Percentiles rank a stretch among this genome's conserved stretches.
These are phyloP conservation scores for Oryza meridionalis DNA, from an alignment of 176 grass and related monocot genomes.

Conservation along the genomic window DNA sequence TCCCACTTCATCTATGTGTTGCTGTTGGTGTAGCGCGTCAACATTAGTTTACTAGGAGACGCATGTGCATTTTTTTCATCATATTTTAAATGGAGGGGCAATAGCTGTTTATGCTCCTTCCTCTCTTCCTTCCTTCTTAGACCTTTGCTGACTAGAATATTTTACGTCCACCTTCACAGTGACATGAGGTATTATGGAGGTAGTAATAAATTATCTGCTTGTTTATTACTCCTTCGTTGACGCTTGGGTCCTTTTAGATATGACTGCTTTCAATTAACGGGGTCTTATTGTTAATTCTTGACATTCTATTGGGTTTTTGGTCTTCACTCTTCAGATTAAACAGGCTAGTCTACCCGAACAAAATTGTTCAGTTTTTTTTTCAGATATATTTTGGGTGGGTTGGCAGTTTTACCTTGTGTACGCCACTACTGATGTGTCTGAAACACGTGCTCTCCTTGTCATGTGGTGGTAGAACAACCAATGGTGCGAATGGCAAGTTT, in stretches of 20 bases:
- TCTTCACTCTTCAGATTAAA: background rate
- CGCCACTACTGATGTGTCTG: too few species aligned
- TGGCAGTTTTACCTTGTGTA: too few species aligned
- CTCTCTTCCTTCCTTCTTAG: background rate
- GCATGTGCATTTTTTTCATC: background rate
- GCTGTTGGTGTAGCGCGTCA: background rate
- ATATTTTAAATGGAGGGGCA: background rate
- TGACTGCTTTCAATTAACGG: constrained; percentile 2
- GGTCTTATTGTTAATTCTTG: background rate
- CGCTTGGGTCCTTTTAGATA: constrained; percentile 16
- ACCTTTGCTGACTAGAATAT: background rate
- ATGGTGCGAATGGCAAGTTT: constrained; percentile 4
- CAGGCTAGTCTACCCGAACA: background rate
- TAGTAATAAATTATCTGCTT: background rate
- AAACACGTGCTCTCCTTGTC: too few species aligned
- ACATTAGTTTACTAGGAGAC: background rate
- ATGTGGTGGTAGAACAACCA: background rate
- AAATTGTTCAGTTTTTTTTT: background rate
- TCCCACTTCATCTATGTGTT: background rate
- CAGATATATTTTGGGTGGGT: constrained; percentile 16
- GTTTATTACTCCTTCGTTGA: background rate
- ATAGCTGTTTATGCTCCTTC: background rate
- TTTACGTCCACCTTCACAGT: background rate
- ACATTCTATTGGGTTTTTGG: too few species aligned
- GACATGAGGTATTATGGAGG: background rate